A percentile compares a stretch with the other conserved stretches of the same genome.
phyloP scores from a whole-genome alignment of 495 filamentous ascomycete genomes.

The Penicillium soppii region DNA sequence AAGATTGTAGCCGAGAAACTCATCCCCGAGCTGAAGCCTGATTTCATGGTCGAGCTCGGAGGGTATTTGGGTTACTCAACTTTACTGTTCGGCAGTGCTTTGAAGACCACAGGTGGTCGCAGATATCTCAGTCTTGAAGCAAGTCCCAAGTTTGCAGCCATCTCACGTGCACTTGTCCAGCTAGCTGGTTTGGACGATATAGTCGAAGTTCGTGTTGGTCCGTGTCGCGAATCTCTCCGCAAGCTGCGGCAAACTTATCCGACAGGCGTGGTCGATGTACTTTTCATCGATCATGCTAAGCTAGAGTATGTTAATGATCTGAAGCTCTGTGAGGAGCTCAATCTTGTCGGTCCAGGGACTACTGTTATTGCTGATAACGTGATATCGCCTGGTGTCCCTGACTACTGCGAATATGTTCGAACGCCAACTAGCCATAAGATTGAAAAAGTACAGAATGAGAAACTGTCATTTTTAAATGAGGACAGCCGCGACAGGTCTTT shows the following conservation, averaged over 20 bases:
- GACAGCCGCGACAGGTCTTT: neutral
- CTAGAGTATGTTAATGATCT: slow-evolving; percentile 61
- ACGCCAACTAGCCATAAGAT: neutral
- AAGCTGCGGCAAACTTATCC: slow-evolving; percentile 28
- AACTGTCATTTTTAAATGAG: neutral
- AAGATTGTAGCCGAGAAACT: slow-evolving; percentile 52
- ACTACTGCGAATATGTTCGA: slow-evolving; percentile 43
- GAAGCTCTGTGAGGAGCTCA: slow-evolving; percentile 63
- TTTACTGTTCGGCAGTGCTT: slow-evolving; percentile 59
- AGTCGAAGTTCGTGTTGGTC: slow-evolving; percentile 35
- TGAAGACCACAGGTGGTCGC: slow-evolving; percentile 52
- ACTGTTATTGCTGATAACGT: slow-evolving; percentile 67
- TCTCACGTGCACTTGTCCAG: slow-evolving; percentile 56
- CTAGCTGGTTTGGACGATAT: slow-evolving; percentile 61
- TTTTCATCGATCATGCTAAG: slow-evolving; percentile 65
- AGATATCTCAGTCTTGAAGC: slow-evolving; percentile 60
- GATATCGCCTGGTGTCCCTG: slow-evolving; percentile 63
- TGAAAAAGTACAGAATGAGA: neutral
- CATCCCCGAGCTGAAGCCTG: slow-evolving; percentile 41
- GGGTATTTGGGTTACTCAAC: slow-evolving; percentile 75
- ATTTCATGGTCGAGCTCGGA: slow-evolving; percentile 69
- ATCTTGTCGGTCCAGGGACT: slow-evolving; percentile 50
- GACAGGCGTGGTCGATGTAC: slow-evolving; percentile 56
- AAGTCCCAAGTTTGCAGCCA: slow-evolving; percentile 61
- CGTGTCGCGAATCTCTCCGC: slow-evolving; percentile 18